Evolutionary conservation across 768 basidiomycete species (phyloP).

Genomic region (Suillus subaureus): DNA sequence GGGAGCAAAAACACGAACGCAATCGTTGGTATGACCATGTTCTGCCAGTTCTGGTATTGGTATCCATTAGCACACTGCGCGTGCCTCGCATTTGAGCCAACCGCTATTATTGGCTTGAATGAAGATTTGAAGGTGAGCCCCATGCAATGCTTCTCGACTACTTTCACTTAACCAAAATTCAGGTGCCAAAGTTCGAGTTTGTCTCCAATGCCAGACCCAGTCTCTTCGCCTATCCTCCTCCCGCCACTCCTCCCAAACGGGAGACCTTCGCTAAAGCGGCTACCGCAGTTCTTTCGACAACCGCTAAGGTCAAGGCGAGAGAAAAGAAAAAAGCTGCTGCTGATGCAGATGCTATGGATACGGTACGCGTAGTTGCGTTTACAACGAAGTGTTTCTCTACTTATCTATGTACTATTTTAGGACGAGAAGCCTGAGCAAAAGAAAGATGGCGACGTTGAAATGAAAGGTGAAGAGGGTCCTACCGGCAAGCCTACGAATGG

Average conservation of each 20-base stretch:
- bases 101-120: constrained; percentile 91
- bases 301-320: constrained; percentile 94
- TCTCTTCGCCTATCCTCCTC: constrained; percentile 88
- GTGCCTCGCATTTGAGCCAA: constrained; percentile 91
- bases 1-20: constrained; percentile 93
- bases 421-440: constrained; percentile 57
- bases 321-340: constrained; percentile 90
- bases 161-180: not conserved
- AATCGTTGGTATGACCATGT: constrained; percentile 97
- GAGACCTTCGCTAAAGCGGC: constrained; percentile 91
- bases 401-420: constrained; percentile 34
- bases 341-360: constrained; percentile 82
- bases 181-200: constrained; percentile 95
- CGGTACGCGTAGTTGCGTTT: constrained; percentile 49
- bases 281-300: constrained; percentile 94
- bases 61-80: constrained; percentile 95
- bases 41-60: constrained; percentile 99
- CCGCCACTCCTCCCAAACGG: constrained; percentile 88
- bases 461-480: constrained; percentile 67
- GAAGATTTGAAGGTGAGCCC: constrained; percentile 67
- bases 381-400: not conserved
- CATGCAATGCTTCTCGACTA: constrained; percentile 6
- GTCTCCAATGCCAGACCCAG: constrained; percentile 89
- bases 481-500: constrained; percentile 54
- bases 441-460: constrained; percentile 70